A percentile compares a stretch with the other conserved stretches of the same genome.
Evolutionary conservation across 352 stramenopile genomes (phyloP).

Genomic region (Phytophthora colocasiae): DNA sequence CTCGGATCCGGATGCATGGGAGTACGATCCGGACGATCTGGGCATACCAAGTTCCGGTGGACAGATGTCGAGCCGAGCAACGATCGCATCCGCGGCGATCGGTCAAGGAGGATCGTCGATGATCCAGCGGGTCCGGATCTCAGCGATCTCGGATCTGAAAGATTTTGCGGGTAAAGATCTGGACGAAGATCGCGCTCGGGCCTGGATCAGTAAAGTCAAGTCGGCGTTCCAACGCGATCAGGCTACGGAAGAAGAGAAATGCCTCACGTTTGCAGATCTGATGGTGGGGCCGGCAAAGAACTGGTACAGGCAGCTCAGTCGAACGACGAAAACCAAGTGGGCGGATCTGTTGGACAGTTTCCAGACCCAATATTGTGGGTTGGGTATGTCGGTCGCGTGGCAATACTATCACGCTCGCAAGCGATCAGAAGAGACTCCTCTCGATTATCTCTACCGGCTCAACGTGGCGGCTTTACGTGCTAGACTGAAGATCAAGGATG

Average conservation of each 20-base stretch:
- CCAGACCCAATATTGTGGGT: conserved; percentile 8
- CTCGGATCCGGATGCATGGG: no score
- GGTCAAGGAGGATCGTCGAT: background rate
- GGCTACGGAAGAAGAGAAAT: background rate
- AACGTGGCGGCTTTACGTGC: background rate
- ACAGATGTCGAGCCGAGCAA: no score
- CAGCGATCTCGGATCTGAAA: background rate
- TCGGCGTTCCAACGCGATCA: background rate
- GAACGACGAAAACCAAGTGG: background rate
- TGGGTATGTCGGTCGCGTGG: background rate
- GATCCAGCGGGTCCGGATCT: no score
- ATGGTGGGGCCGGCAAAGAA: background rate
- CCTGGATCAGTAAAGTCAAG: conserved; percentile 4
- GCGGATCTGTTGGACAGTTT: background rate
- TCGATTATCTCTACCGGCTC: background rate
- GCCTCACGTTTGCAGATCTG: conserved; percentile 1
- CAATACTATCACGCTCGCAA: background rate
- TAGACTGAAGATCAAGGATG: background rate
- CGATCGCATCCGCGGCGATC: no score
- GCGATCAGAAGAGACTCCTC: background rate
- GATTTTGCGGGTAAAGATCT: background rate
- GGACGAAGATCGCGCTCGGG: background rate
- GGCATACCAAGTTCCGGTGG: no score
- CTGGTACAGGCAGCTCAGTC: conserved; percentile 5
- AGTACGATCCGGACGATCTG: no score